Evolutionary conservation across 768 basidiomycete species (phyloP), one percentile per base, ranked within the genome.

Genomic region (Rhodotorula toruloides): DNA sequence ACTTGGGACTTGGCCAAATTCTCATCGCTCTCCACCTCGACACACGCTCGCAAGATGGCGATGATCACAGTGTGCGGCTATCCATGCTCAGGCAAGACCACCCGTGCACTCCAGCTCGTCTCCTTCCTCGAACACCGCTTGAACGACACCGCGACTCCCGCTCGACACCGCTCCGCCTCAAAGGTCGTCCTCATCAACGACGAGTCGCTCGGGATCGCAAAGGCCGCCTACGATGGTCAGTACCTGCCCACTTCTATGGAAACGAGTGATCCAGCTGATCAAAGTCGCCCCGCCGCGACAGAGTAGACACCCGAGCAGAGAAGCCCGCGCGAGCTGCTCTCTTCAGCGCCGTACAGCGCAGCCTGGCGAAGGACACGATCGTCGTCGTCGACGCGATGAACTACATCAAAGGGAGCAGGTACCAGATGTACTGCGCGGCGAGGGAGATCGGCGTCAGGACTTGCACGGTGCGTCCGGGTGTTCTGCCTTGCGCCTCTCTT

Each of bases 371-470:
- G 42, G 85, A 89, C 73, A 88, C 85, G 0, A 84, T 97, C 73
- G 82, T 96, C 63, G 88, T 99, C 71, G 83, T 92, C 67, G 96
- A 99, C 75, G 85, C 87, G 21, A 83, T 89, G 72, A 98, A 98
- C 76, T 97, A 99, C 78, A 98, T 98, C 82, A 98, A 99, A 77
- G 94, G 94, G 17, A 96, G 91, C 76, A 86, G 96, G 37, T 99
- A 99, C 78, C 96, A 99, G 77, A 86, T 99, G 80, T 96, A 97
- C 76, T 97, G 94, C 75, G 90, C 90, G 1, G 93, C 92, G 9
- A 81, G 91, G 57, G 96, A 99, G 76, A 83, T 86, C 71, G 88
- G 87, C 72, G 81, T 91, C 34, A 81, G 93, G 40, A 85, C 88
- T 9, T 91, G 89, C 77, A 97, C 96, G 52, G 93, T 96, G 72